Conservation (phyloP, 176 grass and related monocot species). For the Triticum urartu region DNA sequence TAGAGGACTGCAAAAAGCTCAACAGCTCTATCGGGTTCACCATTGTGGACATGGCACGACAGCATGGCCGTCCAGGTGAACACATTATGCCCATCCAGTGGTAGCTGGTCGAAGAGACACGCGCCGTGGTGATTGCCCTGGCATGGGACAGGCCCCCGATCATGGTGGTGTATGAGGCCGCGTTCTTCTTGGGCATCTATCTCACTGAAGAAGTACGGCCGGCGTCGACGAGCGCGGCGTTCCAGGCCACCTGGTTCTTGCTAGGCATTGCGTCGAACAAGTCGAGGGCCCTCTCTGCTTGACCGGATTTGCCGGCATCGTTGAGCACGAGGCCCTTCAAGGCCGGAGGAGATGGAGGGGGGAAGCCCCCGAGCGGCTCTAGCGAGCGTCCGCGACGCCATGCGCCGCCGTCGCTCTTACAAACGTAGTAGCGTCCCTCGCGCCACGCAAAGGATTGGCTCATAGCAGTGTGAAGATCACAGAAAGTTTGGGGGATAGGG, state of each 20-base stretch:
- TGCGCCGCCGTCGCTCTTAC: neutral
- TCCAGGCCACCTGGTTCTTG: conserved; percentile 61
- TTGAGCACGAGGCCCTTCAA: conserved; percentile 19
- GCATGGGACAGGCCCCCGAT: conserved; percentile 40
- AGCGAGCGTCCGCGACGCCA: conserved; percentile 11
- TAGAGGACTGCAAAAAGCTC: conserved; percentile 45
- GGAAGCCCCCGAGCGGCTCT: neutral
- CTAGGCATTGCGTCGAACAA: conserved; percentile 63
- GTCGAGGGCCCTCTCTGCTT: conserved; percentile 34
- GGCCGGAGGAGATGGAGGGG: neutral
- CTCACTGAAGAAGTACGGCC: conserved; percentile 42
- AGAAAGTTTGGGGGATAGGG: too few species aligned
- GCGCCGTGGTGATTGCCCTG: conserved; percentile 5
- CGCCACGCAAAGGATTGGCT: too few species aligned
- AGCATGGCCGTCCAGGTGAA: conserved; percentile 63
- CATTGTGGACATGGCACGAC: conserved; percentile 47
- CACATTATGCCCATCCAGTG: conserved; percentile 38
- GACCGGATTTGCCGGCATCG: conserved; percentile 1
- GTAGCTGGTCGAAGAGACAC: conserved; percentile 44
- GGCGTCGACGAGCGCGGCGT: conserved; percentile 41
- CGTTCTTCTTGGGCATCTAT: conserved; percentile 58
- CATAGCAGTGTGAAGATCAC: too few species aligned
- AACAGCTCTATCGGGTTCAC: conserved; percentile 29
- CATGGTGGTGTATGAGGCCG: conserved; percentile 57
- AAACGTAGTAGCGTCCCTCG: too few species aligned